Conservation (phyloP, 2,329 filamentous ascomycete genomes). For the Penicillium sp. region DNA sequence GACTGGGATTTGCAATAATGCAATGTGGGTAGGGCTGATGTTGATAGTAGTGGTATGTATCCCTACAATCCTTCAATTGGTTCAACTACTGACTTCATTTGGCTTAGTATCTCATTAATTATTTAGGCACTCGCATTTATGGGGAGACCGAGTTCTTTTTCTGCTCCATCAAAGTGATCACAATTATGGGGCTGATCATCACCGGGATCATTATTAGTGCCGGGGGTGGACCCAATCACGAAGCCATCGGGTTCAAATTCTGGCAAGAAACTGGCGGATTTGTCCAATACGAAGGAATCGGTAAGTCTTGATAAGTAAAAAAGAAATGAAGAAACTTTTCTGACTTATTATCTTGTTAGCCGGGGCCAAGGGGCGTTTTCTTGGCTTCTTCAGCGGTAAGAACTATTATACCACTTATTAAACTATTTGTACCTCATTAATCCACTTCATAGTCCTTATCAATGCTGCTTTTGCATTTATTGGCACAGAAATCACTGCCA, state of each 20-base stretch:
- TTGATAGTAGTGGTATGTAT: slow-evolving; percentile 7
- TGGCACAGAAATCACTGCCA: slow-evolving; percentile 20
- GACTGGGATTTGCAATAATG: slow-evolving; percentile 17
- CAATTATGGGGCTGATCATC: slow-evolving; percentile 21
- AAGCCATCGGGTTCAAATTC: slow-evolving; percentile 15
- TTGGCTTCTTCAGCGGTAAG: slow-evolving; percentile 19
- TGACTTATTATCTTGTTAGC: neutral
- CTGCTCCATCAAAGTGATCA: slow-evolving; percentile 16
- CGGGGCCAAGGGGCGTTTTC: slow-evolving; percentile 19
- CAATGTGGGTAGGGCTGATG: slow-evolving; percentile 12
- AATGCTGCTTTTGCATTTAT: slow-evolving; percentile 22
- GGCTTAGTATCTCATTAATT: neutral
- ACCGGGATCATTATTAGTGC: slow-evolving; percentile 11
- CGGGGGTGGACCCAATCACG: slow-evolving; percentile 16
- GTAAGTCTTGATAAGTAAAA: neutral
- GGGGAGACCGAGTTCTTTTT: slow-evolving; percentile 19
- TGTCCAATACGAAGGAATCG: slow-evolving; percentile 10
- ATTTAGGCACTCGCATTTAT: slow-evolving; percentile 6
- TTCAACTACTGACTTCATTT: neutral
- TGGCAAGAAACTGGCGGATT: slow-evolving; percentile 18
- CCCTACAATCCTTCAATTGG: too few species aligned
- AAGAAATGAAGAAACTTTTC: neutral
- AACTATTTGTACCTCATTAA: neutral
- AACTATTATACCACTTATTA: fast-evolving
- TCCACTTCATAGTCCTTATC: slow-evolving; percentile 8